These are phyloP conservation scores for Melastoma malabathricum DNA, from an alignment of 345 rosid species.

Conservation along the genomic window DNA sequence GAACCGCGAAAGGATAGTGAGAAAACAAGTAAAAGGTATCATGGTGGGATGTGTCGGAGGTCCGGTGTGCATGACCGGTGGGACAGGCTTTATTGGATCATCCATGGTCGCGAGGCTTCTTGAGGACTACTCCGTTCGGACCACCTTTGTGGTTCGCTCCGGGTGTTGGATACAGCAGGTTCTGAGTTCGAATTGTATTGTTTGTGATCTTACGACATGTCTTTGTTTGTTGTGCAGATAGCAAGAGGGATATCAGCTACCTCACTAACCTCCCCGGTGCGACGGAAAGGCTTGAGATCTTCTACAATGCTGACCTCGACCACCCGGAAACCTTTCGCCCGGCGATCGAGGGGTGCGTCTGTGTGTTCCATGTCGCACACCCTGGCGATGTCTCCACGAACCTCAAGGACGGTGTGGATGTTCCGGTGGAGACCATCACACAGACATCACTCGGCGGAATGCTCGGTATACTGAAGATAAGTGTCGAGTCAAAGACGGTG, in stretches of 20 bases:
- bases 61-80: slow-evolving; percentile 19
- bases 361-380: slow-evolving; percentile 48
- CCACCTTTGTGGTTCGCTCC: slow-evolving; percentile 15
- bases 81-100: slow-evolving; percentile 15
- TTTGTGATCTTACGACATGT: neutral
- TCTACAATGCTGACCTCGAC: slow-evolving; percentile 28
- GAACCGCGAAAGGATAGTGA: too few species aligned
- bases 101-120: slow-evolving; percentile 23
- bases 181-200: neutral
- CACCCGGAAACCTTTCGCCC: slow-evolving; percentile 34
- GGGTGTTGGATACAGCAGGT: neutral
- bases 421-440: slow-evolving; percentile 31
- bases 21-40: neutral
- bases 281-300: slow-evolving; percentile 13
- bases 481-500: slow-evolving; percentile 38
- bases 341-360: slow-evolving; percentile 46
- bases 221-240: slow-evolving; percentile 1
- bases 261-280: slow-evolving; percentile 13
- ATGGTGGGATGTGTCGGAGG: neutral
- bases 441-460: slow-evolving; percentile 36
- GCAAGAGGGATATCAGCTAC: slow-evolving; percentile 11
- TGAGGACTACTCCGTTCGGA: slow-evolving; percentile 20
- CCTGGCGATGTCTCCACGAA: slow-evolving; percentile 25
- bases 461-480: slow-evolving; percentile 35
- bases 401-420: slow-evolving; percentile 10